Base-by-base conservation (phyloP, 805 yeast species). In the Teunomyces tritomae region DNA sequence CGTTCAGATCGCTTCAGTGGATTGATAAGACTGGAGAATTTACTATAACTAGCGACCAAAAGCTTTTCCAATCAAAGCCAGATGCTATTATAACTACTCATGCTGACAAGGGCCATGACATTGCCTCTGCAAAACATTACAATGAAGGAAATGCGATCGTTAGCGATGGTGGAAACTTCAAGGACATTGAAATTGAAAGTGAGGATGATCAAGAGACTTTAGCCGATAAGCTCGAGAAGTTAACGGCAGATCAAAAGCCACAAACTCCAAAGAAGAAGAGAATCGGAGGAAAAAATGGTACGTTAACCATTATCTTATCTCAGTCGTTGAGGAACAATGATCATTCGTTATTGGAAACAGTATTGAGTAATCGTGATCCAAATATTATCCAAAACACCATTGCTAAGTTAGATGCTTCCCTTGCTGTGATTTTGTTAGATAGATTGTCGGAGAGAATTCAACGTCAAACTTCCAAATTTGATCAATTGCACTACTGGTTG, bases 261-360 rank as follows among this genome's bases (percentile, higher is more conserved):
- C 44, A 53, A 50, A 40, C 63, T 53, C 36, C 53, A 63, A 28
- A 36, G 29, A 40, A 56, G 56, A 71, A 79, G 51, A 76, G 75
- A 47, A 57, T 58, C 30, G 59, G 57, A 8, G 80, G 83, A 16
- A 96, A 94, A 44, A 63, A 73, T 10, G 63, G 66, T 0, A 82
- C 96, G 1, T 79, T 91, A 50, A 82, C 96, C 1, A 83, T 87
- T 1, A 81, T 94, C n/a, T 74, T 94, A 39, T 75, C 91, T 10
- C 99, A 94, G 70, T 92, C 99, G 0, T 75, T 94, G 52, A 84
- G 82, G 57, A 84, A 95, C 16, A 88, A 87, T 58, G 99, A 94
- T 63, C 90, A 84, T 58, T 72, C 94, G 8, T 73, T 94, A 48
- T 74, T 94, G 52, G 98, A 94, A 64, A 82, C 89, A 2, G 96